Conservation (phyloP, 768 basidiomycete species). For the Trametes punicea region DNA sequence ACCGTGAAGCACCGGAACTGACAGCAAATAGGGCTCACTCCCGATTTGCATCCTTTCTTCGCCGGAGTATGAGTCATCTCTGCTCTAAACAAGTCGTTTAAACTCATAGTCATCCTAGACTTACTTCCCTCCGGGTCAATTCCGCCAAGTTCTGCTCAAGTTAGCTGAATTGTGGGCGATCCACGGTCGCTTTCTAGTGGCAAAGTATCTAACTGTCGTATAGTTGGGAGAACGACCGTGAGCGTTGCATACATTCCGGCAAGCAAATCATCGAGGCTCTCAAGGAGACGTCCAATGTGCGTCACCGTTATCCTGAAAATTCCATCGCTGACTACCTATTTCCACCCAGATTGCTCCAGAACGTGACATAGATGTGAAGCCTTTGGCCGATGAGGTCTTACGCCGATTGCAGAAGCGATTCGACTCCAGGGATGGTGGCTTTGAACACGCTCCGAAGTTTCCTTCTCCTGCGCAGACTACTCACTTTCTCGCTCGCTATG, state of each 20-base stretch:
- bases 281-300: conserved; percentile 9
- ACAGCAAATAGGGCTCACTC: conserved; percentile 23
- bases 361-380: not conserved
- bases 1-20: not conserved
- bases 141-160: conserved; percentile 22
- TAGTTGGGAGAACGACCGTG: conserved; percentile 24
- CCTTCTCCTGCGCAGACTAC: conserved; percentile 28
- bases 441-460: conserved; percentile 39
- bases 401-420: conserved; percentile 20
- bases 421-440: conserved; percentile 36
- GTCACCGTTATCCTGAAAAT: not conserved
- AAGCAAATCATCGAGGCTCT: conserved; percentile 25
- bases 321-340: not conserved
- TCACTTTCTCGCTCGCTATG: conserved; percentile 25
- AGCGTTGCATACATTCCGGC: conserved; percentile 17
- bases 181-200: not conserved
- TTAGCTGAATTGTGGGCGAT: conserved; percentile 23
- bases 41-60: conserved; percentile 28
- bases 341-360: conserved; percentile 2
- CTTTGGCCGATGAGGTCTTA: conserved; percentile 17
- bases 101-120: conserved; percentile 12
- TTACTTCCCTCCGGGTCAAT: conserved; percentile 24
- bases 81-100: not conserved
- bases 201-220: not conserved
- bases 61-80: conserved; percentile 21